These are phyloP conservation scores for Balansia obtecta DNA, from an alignment of 2,329 filamentous ascomycete genomes.

Conservation along the genomic window DNA sequence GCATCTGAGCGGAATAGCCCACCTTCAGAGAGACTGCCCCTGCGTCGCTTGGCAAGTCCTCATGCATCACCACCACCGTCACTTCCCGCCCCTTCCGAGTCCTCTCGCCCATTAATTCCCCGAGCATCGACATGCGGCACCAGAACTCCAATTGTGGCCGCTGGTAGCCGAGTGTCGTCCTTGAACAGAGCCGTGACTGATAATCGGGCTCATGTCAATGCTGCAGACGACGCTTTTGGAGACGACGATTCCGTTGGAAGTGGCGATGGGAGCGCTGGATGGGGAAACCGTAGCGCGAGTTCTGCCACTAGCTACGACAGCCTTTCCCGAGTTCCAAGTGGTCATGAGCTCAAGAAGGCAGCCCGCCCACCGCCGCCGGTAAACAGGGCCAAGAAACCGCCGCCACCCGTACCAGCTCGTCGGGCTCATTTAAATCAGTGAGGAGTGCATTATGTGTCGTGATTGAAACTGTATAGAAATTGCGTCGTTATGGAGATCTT, in stretches of 20 bases:
- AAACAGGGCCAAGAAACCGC: conserved; percentile 31
- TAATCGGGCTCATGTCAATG: conserved; percentile 14
- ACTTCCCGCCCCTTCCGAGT: conserved; percentile 21
- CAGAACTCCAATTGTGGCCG: conserved; percentile 8
- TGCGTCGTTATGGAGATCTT: no score
- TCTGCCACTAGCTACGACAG: conserved; percentile 45
- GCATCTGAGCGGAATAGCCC: conserved; percentile 1
- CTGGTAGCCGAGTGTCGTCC: conserved; percentile 22
- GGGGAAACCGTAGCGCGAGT: conserved; percentile 38
- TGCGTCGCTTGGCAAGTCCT: conserved; percentile 25
- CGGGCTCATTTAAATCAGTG: conserved; percentile 15
- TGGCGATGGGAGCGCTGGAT: conserved; percentile 39
- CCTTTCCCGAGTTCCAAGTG: conserved; percentile 15
- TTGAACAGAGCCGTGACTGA: conserved; percentile 31
- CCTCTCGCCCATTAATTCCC: conserved; percentile 1
- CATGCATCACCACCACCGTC: conserved; percentile 19
- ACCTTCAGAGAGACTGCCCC: conserved; percentile 29
- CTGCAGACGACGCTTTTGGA: conserved; percentile 32
- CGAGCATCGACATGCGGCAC: conserved; percentile 3
- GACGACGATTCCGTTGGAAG: conserved; percentile 38
- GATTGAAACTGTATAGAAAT: background rate
- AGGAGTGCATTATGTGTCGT: background rate
- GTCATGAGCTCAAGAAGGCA: conserved; percentile 36
- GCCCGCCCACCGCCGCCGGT: conserved; percentile 39
- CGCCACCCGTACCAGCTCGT: conserved; percentile 20